These are phyloP conservation scores for Euphorbia lathyris DNA, from an alignment of 345 rosid species.

Conservation along the genomic window DNA sequence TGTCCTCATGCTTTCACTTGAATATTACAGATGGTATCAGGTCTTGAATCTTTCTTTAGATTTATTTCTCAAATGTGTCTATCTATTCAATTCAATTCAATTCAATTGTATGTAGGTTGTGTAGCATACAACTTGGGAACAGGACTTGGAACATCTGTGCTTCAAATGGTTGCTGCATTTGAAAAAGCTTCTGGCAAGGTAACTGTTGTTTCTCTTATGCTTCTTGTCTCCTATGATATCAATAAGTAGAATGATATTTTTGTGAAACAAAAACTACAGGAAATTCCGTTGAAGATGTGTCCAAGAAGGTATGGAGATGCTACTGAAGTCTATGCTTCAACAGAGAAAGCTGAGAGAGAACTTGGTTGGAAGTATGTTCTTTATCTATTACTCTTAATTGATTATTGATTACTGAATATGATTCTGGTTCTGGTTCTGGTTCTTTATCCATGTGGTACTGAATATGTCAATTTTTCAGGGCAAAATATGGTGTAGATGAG, in stretches of 20 bases:
- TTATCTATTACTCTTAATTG: conserved; percentile 3
- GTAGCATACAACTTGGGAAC: conserved; percentile 84
- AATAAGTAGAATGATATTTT: neutral
- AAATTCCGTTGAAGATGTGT: too few relatives aligned
- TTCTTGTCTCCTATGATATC: neutral
- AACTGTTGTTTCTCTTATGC: conserved; percentile 5
- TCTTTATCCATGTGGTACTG: neutral
- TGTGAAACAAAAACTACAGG: conserved; percentile 39
- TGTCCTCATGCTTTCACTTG: neutral
- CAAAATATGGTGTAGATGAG: too few relatives aligned
- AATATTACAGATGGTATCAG: too few relatives aligned
- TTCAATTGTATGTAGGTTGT: conserved; percentile 67
- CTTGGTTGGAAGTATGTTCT: conserved; percentile 86
- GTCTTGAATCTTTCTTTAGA: neutral
- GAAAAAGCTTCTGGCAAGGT: conserved; percentile 92
- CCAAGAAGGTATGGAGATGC: too few relatives aligned
- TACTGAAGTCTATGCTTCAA: too few relatives aligned
- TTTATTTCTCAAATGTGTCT: neutral
- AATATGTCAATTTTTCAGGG: conserved; percentile 49
- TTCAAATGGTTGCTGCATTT: too few relatives aligned
- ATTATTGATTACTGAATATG: too few relatives aligned
- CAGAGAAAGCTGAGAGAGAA: too few relatives aligned
- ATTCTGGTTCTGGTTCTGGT: too few relatives aligned
- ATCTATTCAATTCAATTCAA: too few relatives aligned
- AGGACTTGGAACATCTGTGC: conserved; percentile 78